Evolutionary conservation across 176 grass and related monocot genomes (phyloP).

Genomic region (Pontederia crassipes): DNA sequence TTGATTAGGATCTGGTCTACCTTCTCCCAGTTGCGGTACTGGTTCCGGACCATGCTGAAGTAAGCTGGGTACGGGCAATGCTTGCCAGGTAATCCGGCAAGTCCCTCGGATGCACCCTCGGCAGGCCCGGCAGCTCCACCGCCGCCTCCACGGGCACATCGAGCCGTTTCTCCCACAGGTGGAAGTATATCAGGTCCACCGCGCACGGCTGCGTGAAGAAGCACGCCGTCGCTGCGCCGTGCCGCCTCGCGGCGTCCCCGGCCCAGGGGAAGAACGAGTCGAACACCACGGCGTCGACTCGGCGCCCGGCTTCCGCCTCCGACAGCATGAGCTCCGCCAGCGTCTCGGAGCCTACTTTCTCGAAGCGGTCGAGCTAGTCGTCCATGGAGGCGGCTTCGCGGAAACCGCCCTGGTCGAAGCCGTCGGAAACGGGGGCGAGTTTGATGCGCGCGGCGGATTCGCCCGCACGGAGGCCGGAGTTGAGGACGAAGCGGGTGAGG

Average conservation of each 20-base stretch:
- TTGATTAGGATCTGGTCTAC: constrained; percentile 55
- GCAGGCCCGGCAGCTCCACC: constrained; percentile 16
- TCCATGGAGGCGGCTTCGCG: constrained; percentile 19
- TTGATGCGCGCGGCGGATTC: no score
- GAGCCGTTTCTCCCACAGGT: constrained; percentile 23
- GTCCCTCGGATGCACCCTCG: constrained; percentile 20
- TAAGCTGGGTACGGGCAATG: constrained; percentile 24
- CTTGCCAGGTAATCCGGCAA: constrained; percentile 35
- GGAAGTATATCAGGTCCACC: constrained; percentile 34
- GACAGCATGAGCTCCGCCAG: constrained; percentile 30
- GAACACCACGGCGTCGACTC: constrained; percentile 36
- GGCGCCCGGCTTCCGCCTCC: constrained; percentile 26
- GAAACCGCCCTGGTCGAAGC: constrained; percentile 35
- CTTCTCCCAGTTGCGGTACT: constrained; percentile 37
- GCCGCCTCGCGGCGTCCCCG: neutral
- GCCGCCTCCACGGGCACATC: constrained; percentile 23
- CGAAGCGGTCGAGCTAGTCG: constrained; percentile 34
- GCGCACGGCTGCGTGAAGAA: constrained; percentile 75
- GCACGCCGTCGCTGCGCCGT: constrained; percentile 8
- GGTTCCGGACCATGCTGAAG: constrained; percentile 30
- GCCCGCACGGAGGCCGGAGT: neutral
- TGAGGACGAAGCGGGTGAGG: constrained; percentile 39
- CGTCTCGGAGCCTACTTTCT: constrained; percentile 30
- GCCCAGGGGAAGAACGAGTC: constrained; percentile 28
- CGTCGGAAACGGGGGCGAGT: constrained; percentile 49